Evolutionary conservation across 345 rosid genomes (phyloP).

Genomic region (Euphorbia lathyris): DNA sequence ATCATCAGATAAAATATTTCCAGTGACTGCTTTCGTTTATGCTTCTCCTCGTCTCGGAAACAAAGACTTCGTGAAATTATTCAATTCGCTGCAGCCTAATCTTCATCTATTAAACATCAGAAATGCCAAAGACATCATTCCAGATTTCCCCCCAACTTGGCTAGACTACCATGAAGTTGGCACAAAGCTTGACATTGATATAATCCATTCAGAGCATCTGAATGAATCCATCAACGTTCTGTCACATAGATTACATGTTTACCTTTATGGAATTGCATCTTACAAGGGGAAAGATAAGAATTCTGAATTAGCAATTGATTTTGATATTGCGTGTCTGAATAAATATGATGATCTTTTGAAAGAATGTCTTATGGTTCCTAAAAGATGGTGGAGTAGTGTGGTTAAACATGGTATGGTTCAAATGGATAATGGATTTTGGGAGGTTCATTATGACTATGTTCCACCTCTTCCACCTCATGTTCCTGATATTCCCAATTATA

Average conservation of each 20-base stretch:
- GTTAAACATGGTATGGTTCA: background rate
- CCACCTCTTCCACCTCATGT: background rate
- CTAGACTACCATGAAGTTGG: slow-evolving; percentile 15
- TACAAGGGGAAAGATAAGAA: slow-evolving; percentile 6
- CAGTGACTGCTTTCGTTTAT: slow-evolving; percentile 17
- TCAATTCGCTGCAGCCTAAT: background rate
- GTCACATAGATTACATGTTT: slow-evolving; percentile 16
- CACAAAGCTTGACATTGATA: slow-evolving; percentile 8
- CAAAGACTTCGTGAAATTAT: background rate
- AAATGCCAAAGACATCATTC: slow-evolving; percentile 6
- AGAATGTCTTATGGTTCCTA: background rate
- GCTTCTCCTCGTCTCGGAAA: slow-evolving; percentile 21
- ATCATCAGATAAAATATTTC: background rate
- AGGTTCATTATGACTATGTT: background rate
- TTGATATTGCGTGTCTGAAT: background rate
- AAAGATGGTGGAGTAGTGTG: background rate
- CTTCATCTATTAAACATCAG: slow-evolving; percentile 18
- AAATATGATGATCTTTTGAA: background rate
- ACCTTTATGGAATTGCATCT: slow-evolving; percentile 28
- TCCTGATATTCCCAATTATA: no score
- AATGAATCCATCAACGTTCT: no score
- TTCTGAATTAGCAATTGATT: slow-evolving; percentile 10
- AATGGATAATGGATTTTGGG: slow-evolving; percentile 2
- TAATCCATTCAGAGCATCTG: no score
- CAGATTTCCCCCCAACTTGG: background rate